A percentile compares a stretch with the other conserved stretches of the same genome.
Conservation (phyloP, 106 monocot species). For the Dendrobium catenatum region DNA sequence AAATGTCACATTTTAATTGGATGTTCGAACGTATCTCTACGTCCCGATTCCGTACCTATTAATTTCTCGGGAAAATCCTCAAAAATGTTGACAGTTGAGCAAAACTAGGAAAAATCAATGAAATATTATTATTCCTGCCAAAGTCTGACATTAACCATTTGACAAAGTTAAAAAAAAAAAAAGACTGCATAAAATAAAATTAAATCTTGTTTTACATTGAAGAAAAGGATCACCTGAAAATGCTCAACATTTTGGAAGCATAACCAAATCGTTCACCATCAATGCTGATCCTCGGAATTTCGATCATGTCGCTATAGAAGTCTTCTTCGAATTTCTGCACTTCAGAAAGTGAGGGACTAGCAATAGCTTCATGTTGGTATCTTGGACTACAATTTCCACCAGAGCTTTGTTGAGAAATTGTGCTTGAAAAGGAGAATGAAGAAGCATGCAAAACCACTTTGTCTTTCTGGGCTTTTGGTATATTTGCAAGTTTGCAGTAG, state of each 20-base stretch:
- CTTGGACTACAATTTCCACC: slow-evolving; percentile 53
- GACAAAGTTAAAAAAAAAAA: background rate
- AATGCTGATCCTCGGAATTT: slow-evolving; percentile 42
- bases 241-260: slow-evolving; percentile 56
- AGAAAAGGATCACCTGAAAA: slow-evolving; percentile 38
- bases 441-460: slow-evolving; percentile 31
- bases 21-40: too few species aligned
- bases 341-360: slow-evolving; percentile 30
- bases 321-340: slow-evolving; percentile 16
- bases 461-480: slow-evolving; percentile 9
- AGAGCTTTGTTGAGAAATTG: slow-evolving; percentile 38
- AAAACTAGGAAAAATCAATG: background rate
- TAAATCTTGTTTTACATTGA: background rate
- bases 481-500: slow-evolving; percentile 61
- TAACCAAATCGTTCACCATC: slow-evolving; percentile 57
- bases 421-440: slow-evolving; percentile 62
- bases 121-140: background rate
- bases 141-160: background rate
- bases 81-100: too few species aligned
- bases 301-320: slow-evolving; percentile 32
- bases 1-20: too few species aligned
- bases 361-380: slow-evolving; percentile 21
- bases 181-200: background rate
- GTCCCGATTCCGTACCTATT: too few species aligned
- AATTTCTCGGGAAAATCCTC: too few species aligned